These are phyloP conservation scores for Boechera divaricarpa DNA, from an alignment of 345 rosid genomes.

Conservation along the genomic window DNA sequence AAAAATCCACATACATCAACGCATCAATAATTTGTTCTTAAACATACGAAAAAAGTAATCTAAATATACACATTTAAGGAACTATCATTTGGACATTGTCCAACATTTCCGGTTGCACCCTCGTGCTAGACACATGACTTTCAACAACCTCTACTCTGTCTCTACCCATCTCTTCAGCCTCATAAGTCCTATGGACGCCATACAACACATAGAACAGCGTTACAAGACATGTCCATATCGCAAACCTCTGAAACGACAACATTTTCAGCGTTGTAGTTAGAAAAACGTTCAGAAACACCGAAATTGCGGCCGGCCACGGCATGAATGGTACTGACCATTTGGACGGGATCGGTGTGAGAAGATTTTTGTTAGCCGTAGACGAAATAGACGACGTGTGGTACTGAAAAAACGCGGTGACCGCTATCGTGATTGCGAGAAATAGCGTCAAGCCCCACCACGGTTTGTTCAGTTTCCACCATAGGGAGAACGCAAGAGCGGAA, in stretches of 20 bases:
- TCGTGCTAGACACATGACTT: conserved; percentile 44
- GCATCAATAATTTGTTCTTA: neutral
- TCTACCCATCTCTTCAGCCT: conserved; percentile 71
- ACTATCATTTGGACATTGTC: conserved; percentile 39
- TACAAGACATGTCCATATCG: conserved; percentile 70
- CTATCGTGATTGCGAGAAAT: conserved; percentile 50
- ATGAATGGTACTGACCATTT: conserved; percentile 85
- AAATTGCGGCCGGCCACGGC: conserved; percentile 91
- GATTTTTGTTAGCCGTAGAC: conserved; percentile 34
- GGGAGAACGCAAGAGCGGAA: conserved; percentile 63
- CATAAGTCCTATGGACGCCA: conserved; percentile 86
- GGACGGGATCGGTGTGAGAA: neutral
- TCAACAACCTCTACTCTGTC: conserved; percentile 18
- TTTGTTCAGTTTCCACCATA: conserved; percentile 64
- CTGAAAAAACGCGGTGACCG: conserved; percentile 60
- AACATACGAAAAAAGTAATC: neutral
- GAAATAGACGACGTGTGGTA: conserved; percentile 39
- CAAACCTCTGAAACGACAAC: conserved; percentile 69
- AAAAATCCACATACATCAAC: neutral
- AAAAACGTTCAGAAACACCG: conserved; percentile 77
- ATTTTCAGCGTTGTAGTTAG: conserved; percentile 70
- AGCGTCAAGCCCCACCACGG: conserved; percentile 63
- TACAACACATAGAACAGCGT: conserved; percentile 75
- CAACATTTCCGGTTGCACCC: conserved; percentile 50
- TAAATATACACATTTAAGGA: neutral